These are phyloP conservation scores for Neurospora sp. DNA, from an alignment of 495 filamentous ascomycete genomes.

Conservation along the genomic window DNA sequence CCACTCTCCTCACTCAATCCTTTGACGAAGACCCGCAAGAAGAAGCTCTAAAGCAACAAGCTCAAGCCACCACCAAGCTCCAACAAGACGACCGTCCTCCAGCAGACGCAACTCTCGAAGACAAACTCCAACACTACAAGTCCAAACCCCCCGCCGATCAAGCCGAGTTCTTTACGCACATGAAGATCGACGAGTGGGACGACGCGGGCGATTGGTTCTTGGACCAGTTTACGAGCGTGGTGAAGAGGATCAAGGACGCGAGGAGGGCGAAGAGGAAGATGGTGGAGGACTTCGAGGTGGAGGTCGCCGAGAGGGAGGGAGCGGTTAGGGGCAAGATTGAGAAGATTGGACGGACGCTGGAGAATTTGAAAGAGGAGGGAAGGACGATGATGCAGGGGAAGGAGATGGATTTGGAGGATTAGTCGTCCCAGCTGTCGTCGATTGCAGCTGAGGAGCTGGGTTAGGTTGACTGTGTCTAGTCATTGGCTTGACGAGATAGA, in stretches of 20 bases:
- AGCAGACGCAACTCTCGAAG: conserved; percentile 17
- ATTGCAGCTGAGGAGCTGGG: not conserved
- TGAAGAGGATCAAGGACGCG: conserved; percentile 52
- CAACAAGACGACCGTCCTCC: conserved; percentile 1
- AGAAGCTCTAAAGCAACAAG: conserved; percentile 17
- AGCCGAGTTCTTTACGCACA: conserved; percentile 48
- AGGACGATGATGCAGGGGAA: conserved; percentile 46
- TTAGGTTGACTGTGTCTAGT: not conserved
- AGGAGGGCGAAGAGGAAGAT: conserved; percentile 55
- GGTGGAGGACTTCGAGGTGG: conserved; percentile 56
- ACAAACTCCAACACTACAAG: conserved; percentile 35
- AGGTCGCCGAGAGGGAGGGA: conserved; percentile 43
- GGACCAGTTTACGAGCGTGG: conserved; percentile 51
- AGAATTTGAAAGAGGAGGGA: conserved; percentile 44
- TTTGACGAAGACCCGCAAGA: conserved; percentile 46
- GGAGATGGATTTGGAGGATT: conserved; percentile 28
- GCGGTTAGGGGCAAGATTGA: conserved; percentile 44
- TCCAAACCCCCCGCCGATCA: conserved; percentile 37
- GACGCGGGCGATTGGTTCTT: conserved; percentile 72
- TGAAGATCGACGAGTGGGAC: conserved; percentile 70
- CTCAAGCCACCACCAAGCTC: conserved; percentile 1
- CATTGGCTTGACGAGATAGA: not conserved
- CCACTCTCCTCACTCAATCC: conserved; percentile 38
- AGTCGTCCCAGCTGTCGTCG: not conserved
- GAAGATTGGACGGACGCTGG: conserved; percentile 41